Evolutionary conservation across 768 basidiomycete genomes (phyloP), one percentile per base, ranked within the genome.

Genomic region (Hypholoma sublateritium): DNA sequence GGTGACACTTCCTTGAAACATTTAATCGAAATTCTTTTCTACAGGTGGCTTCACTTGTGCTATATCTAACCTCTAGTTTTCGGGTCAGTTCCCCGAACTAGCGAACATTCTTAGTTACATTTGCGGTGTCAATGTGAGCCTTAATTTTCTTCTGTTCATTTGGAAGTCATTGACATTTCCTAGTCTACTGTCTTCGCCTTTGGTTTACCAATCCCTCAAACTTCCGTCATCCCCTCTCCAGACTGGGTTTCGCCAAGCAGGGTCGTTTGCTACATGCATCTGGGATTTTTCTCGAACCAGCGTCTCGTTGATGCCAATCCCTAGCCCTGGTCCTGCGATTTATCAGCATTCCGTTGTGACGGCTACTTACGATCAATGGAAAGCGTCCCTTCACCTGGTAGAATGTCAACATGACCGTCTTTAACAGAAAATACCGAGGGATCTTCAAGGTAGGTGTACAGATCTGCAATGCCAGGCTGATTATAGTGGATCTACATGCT

Each of bases 401-500:
- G 70, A 17, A 77, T 70, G 22, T 72, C 65, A 55, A 87, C 70
- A 62, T 81, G 74, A 4, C 86, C 83, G 34, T 83, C 74, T 39
- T 73, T 71, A 12, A 87, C 78, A 4, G 73, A 67, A 61, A 87
- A 86, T 1, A 87, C 78, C 2, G 70, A 67, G 4, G 82, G 74
- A 58, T 84, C 75, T 22, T 64, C 63, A 42, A 89, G 67, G 69
- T 86, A 88, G 1, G 85, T 87, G 61, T 81, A 76, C 12, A 88
- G 74, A 65, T 89, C 87, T 41, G 81, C 81, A 9, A 62, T 62
- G 17, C 71, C 67, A 16, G 67, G 62, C 37, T 76, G 77, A 37
- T 88, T 87, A 70, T 86, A 88, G 65, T 88, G 84, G 47, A 88
- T 86, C 83, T 85, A 50, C 8, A n/a, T n/a, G 35, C 50, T 8